Evolutionary conservation across 495 filamentous ascomycete species (phyloP), one percentile per base, ranked within the genome.

Genomic region (Aspergillus haitiensis): DNA sequence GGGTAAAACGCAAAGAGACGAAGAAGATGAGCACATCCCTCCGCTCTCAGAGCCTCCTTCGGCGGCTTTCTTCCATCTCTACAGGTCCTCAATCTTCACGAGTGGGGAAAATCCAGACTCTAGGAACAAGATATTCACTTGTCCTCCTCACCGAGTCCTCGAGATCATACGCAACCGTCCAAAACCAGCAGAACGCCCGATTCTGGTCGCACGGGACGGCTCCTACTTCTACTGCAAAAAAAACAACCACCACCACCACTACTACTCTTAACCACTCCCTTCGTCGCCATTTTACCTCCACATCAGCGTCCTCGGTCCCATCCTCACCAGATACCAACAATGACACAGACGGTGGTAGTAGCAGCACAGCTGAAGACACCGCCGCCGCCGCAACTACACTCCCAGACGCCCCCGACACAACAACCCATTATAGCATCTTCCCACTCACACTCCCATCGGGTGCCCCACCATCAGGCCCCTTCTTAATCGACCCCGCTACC

Each of bases 351-450:
- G 21, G 21, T 27, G 3, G 21, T 3, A 27, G 21, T 3, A 27
- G 21, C 21, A 27, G 21, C 21, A 27, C 21, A 27, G 21, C 21
- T 3, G 21, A 27, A 27, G 21, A 62, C 44, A 40, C 48, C 34
- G 46, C 31, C 47, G 57, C 10, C n/a, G 21, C 36, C 48, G 16
- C 40, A 47, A 13, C 57, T 11, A 16, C 60, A 18, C 52, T 68
- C n/a, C 42, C 55, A 16, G 61, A 64, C 18, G 61, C 69, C 39
- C 74, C 73, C n/a, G 68, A 80, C 56, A 76, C 73, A 48, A 78
- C 73, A 49, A 86, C 83, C 59, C 78, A 91, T 81, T 98, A 97
- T 82, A 83, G 86, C 44, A 85, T 98, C 74, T 98, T 98, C 81
- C 91, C 92, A 6, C 65, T 79, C 11, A 91, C 91, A 12, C 80